Percentiles rank a stretch among this genome's conserved stretches.
phyloP scores from a whole-genome alignment of 352 stramenopile species.

The Phytophthora pini region DNA sequence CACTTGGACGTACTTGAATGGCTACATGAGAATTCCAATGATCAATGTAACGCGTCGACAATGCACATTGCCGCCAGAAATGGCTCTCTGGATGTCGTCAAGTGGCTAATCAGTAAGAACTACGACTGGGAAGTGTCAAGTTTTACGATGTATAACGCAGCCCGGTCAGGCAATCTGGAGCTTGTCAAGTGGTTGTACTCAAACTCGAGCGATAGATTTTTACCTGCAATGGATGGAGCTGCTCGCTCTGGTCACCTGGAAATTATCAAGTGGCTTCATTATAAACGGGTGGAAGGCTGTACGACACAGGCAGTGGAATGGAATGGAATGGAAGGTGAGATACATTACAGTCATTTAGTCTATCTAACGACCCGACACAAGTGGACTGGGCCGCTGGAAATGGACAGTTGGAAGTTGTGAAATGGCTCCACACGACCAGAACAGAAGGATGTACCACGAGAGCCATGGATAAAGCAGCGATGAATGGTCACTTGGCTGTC shows the following conservation, averaged over 20 bases:
- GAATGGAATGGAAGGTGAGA: no score
- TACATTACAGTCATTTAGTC: no score
- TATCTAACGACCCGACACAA: not conserved
- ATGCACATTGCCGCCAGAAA: conserved; percentile 8
- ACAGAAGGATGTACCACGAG: conserved; percentile 19
- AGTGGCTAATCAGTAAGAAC: conserved; percentile 18
- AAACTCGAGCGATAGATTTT: conserved; percentile 2
- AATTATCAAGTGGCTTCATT: conserved; percentile 13
- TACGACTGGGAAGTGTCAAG: conserved; percentile 3
- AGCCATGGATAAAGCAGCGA: conserved; percentile 19
- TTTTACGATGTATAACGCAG: conserved; percentile 20
- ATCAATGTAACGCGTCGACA: conserved; percentile 3
- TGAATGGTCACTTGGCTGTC: conserved; percentile 11
- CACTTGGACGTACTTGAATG: conserved; percentile 15
- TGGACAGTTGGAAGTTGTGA: conserved; percentile 12
- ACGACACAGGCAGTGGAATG: conserved; percentile 5
- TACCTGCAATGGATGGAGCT: conserved; percentile 10
- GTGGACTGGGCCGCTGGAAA: conserved; percentile 15
- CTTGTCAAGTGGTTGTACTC: conserved; percentile 11
- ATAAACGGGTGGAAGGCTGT: conserved; percentile 13
- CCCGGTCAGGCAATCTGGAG: conserved; percentile 9
- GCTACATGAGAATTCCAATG: conserved; percentile 10
- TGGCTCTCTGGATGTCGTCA: conserved; percentile 10
- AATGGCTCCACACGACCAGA: conserved; percentile 21
- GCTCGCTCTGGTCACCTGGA: conserved; percentile 16